Conservation (phyloP, 805 yeast species). For the Hanseniaspora vineae region DNA sequence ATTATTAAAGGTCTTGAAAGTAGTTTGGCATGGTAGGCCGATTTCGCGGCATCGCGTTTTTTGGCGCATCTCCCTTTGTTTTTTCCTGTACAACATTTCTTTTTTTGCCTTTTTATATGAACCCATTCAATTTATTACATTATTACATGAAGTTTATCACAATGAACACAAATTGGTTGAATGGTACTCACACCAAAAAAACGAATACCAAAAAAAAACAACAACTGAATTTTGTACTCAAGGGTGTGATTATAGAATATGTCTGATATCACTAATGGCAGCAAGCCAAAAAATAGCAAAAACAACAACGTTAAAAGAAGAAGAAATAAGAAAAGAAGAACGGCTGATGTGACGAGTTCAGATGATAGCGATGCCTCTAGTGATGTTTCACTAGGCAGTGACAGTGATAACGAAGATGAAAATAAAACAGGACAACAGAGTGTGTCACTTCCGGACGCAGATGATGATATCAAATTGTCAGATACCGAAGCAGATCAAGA, state of each 20-base stretch:
- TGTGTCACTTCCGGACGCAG: slow-evolving; percentile 1
- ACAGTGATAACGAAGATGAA: slow-evolving; percentile 6
- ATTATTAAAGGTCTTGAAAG: too few relatives aligned
- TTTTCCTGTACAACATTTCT: too few relatives aligned
- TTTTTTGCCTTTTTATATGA: too few relatives aligned
- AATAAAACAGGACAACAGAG: slow-evolving; percentile 1
- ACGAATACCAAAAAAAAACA: background rate
- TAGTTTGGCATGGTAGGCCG: too few relatives aligned
- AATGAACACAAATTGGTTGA: too few relatives aligned
- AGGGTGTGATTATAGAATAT: too few relatives aligned
- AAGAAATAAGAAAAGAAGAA: slow-evolving; percentile 71
- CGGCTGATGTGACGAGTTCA: slow-evolving; percentile 53
- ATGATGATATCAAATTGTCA: slow-evolving; percentile 18
- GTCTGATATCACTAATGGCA: too few relatives aligned
- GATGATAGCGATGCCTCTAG: slow-evolving; percentile 29
- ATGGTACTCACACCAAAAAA: background rate
- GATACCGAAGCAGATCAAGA: slow-evolving; percentile 20
- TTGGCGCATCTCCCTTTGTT: too few relatives aligned
- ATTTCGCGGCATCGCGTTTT: too few relatives aligned
- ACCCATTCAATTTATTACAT: too few relatives aligned
- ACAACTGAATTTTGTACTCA: background rate
- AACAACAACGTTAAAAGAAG: slow-evolving; percentile 26
- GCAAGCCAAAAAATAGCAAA: too few relatives aligned
- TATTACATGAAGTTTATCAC: too few relatives aligned
- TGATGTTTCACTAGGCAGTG: slow-evolving; percentile 2